phyloP scores from a whole-genome alignment of 345 rosid genomes.

The Bruguiera gymnorhiza region DNA sequence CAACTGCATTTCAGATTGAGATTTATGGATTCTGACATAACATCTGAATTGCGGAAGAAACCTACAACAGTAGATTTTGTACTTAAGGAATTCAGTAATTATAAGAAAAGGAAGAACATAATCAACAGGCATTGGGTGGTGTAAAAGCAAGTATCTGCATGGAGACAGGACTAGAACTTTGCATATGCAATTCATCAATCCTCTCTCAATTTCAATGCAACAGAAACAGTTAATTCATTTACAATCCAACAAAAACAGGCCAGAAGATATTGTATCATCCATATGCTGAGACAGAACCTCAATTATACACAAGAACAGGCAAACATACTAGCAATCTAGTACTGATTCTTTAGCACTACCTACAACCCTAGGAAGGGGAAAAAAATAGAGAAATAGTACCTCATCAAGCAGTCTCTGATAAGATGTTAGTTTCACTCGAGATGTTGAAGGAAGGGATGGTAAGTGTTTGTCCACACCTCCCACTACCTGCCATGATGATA shows the following conservation, averaged over 20 bases:
- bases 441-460: conserved; percentile 59
- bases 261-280: neutral
- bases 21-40: conserved; percentile 4
- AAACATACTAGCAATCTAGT: too few relatives aligned
- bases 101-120: neutral
- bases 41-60: neutral
- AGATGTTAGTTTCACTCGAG: conserved; percentile 55
- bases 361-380: neutral
- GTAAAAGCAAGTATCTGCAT: too few relatives aligned
- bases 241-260: neutral
- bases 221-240: neutral
- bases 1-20: conserved; percentile 1
- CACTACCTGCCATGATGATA: conserved; percentile 50
- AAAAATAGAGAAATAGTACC: conserved; percentile 4
- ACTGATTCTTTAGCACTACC: neutral
- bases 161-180: too few relatives aligned
- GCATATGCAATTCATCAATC: too few relatives aligned
- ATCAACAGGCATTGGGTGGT: too few relatives aligned
- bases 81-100: too few relatives aligned
- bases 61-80: neutral
- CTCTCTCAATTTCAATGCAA: neutral
- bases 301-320: too few relatives aligned
- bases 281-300: neutral
- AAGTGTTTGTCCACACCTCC: conserved; percentile 70
- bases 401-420: conserved; percentile 50